Evolutionary conservation across 2,329 filamentous ascomycete genomes (phyloP).

Genomic region (Aspergillus glaucus): DNA sequence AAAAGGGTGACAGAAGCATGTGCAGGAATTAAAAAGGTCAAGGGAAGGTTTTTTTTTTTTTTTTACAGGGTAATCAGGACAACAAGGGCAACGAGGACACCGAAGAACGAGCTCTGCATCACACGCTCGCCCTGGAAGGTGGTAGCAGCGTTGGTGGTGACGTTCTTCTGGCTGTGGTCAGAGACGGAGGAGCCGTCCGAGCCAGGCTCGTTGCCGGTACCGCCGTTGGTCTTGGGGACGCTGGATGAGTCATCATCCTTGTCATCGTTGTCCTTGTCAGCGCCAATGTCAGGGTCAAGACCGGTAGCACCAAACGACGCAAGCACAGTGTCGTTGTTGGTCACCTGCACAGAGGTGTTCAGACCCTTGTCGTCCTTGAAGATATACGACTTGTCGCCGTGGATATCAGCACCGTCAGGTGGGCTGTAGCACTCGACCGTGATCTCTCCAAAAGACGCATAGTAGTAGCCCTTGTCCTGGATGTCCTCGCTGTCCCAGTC

Average conservation of each 20-base stretch:
- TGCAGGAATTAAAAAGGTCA: slow-evolving; percentile 3
- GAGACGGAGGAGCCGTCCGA: slow-evolving; percentile 11
- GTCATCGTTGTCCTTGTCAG: slow-evolving; percentile 4
- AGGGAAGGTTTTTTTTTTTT: slow-evolving; percentile 2
- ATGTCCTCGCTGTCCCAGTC: slow-evolving; percentile 81
- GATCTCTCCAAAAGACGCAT: slow-evolving; percentile 69
- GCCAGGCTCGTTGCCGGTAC: slow-evolving; percentile 21
- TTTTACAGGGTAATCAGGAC: slow-evolving; percentile 40
- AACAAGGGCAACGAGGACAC: slow-evolving; percentile 41
- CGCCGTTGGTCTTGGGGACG: slow-evolving; percentile 28
- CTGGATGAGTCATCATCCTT: slow-evolving; percentile 11
- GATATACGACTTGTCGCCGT: slow-evolving; percentile 62
- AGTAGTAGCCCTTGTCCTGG: slow-evolving; percentile 80
- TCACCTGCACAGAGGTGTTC: slow-evolving; percentile 71
- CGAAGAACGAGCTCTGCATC: slow-evolving; percentile 41
- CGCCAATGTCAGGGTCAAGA: slow-evolving; percentile 54
- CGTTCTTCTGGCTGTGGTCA: slow-evolving; percentile 6
- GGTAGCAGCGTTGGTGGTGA: slow-evolving; percentile 3
- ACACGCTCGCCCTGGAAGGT: slow-evolving; percentile 34
- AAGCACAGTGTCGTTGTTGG: slow-evolving; percentile 67
- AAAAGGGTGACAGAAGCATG: slow-evolving; percentile 6
- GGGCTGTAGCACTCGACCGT: slow-evolving; percentile 82
- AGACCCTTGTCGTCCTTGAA: slow-evolving; percentile 61
- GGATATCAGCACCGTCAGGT: slow-evolving; percentile 60
- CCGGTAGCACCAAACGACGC: slow-evolving; percentile 77